Base-by-base conservation (phyloP, 1,139 yeast species). In the Zygoascus meyerae region DNA sequence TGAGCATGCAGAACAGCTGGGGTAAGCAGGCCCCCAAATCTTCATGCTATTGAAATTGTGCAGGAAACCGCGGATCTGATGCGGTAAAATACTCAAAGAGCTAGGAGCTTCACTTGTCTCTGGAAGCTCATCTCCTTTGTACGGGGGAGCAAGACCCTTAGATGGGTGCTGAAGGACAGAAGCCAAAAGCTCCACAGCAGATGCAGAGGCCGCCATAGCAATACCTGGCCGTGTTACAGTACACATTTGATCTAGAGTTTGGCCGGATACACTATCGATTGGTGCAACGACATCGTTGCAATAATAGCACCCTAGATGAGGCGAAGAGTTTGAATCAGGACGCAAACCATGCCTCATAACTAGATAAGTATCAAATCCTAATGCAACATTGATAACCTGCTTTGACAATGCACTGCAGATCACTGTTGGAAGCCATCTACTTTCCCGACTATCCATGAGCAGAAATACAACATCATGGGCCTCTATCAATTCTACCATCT, bases 211-310 rank as follows among this genome's bases (percentile, higher is more conserved):
- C 65, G 87, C 69, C 59, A 85, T 69, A 0, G 98, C 95, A 0
- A 84, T 90, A 0, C 99, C 98, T 0, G 99, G 98, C 40, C 98
- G 71, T 0, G 98, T 92, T 1, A 92, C 98, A 0, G 98, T 92
- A 62, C 99, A 92, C 97, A 92, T 92, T 64, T 92, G 97, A 65
- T 92, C 99, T 51, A 92, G 68, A 0, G 97, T 85, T 45, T 95
- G 72, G 59, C 89, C 95, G 0, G 86, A 74, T 14, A 86, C 68
- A 52, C 95, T 83, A 62, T 92, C 96, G 5, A 81, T 71, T 0
- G 99, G 98, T 0, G 97, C 97, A 42, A 89, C 90, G 7, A 92
- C 89, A 62, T 94, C 98, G 62, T 89, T 87, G 65, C 99, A 92
- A 63, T 83, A 92, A 66, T 92, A 92, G 64, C 99, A 92, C 0